These are phyloP conservation scores for Coemansia sp. DNA, from an alignment of 192 early-diverging fungal genomes.

Conservation along the genomic window DNA sequence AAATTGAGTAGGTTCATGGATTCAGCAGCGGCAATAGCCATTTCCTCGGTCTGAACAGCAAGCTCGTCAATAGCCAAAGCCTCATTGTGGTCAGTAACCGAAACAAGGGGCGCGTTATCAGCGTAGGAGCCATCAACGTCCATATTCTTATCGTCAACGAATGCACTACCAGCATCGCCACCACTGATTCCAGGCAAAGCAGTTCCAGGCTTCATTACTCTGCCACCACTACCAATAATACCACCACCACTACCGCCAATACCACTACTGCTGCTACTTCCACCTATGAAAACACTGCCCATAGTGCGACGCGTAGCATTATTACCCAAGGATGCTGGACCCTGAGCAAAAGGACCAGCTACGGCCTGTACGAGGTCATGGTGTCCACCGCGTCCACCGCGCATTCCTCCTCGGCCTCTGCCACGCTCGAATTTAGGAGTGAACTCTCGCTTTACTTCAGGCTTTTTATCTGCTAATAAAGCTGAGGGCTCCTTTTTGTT, in stretches of 20 bases:
- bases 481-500: slow-evolving; percentile 39
- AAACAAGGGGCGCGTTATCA: slow-evolving; percentile 7
- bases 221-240: background rate
- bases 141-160: background rate
- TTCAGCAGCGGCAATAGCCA: slow-evolving; percentile 35
- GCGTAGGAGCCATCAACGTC: background rate
- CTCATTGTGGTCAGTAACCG: slow-evolving; percentile 34
- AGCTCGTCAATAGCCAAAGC: slow-evolving; percentile 3
- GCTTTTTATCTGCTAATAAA: background rate
- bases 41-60: slow-evolving; percentile 51
- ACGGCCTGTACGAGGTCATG: slow-evolving; percentile 28
- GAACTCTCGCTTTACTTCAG: slow-evolving; percentile 11
- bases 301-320: background rate
- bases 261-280: background rate
- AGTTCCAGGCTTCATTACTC: background rate
- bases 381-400: slow-evolving; percentile 10
- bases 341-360: slow-evolving; percentile 49
- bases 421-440: background rate
- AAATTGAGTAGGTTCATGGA: slow-evolving; percentile 20
- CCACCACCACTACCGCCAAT: background rate
- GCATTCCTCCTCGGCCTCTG: slow-evolving; percentile 8
- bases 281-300: background rate
- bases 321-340: slow-evolving; percentile 32
- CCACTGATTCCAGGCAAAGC: slow-evolving; percentile 8
- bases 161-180: background rate